Base-by-base conservation (phyloP, 345 rosid species). In the Lumnitzera littorea region DNA sequence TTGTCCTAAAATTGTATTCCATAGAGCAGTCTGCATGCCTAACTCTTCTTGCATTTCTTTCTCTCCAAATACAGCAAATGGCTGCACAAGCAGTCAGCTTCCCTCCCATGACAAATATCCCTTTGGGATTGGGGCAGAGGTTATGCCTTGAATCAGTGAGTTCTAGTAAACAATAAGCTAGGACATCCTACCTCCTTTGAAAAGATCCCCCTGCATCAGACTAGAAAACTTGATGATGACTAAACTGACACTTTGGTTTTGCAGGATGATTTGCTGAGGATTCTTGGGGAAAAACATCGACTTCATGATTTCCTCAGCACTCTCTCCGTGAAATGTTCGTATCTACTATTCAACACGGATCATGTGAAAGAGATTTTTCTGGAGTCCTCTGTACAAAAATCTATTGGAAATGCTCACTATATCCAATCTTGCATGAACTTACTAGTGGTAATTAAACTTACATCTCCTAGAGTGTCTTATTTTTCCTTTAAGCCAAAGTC, bases 191-290 rank as follows among this genome's bases (percentile, higher is more conserved):
- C 43, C 43, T 36, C 43, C 10, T 4, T 36, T 6, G 43, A 5
- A 36, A 36, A 36, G 43, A 36, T 36, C 43, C 20, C 20, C 20
- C 43, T 9, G 7, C 7, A 36, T 36, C 10, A 0, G 43, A 36
- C 43, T 36, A 36, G 43, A 36, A 9, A 36, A 36, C 43, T 36
- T 36, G 43, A 36, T 36, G 20, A 20, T 20, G 20, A 20, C 20
- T 20, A 20, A 20, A 20, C 20, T 20, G 20, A 20, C 20, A 20
- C 20, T 20, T 20, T 20, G 20, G 20, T 20, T 20, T 20, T 73
- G 80, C 96, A 94, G 99, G 95, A 82, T 69, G 96, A 88, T 63
- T 76, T 94, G 86, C 95, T 86, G 65, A 86, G 74, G 68, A 84
- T 94, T 69, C 96, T 94, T 48, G 88, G 96, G 59, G 95, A 88